These are phyloP conservation scores for Taphrina populina DNA, from an alignment of 1,139 yeast species.

Conservation along the genomic window DNA sequence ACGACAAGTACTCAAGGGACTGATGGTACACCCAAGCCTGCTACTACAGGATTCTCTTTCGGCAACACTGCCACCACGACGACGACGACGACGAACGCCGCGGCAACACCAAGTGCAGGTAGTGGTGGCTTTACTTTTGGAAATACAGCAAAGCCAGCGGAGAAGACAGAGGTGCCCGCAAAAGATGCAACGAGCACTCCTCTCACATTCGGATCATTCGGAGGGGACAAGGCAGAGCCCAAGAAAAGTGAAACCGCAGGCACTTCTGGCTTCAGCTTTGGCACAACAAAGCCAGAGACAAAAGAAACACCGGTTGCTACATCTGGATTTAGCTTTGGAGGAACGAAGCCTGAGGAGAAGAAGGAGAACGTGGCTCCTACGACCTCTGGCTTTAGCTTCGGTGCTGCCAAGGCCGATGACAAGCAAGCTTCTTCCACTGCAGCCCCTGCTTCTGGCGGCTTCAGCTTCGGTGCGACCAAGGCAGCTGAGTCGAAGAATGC, in stretches of 20 bases:
- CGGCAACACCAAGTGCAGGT: slow-evolving; percentile 4
- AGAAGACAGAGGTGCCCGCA: background rate
- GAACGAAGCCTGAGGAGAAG: slow-evolving; percentile 41
- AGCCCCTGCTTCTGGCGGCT: background rate
- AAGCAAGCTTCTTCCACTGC: background rate
- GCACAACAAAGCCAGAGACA: background rate
- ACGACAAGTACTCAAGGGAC: slow-evolving; percentile 39
- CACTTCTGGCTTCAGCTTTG: slow-evolving; percentile 31
- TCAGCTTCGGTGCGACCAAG: slow-evolving; percentile 37
- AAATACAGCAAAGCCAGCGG: slow-evolving; percentile 15
- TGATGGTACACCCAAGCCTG: slow-evolving; percentile 35
- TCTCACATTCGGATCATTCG: no score
- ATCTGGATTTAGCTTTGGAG: slow-evolving; percentile 33
- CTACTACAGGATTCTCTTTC: slow-evolving; percentile 36
- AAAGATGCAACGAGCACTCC: background rate
- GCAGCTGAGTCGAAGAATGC: slow-evolving; percentile 41
- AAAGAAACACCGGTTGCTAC: slow-evolving; percentile 1
- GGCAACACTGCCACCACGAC: slow-evolving; percentile 28
- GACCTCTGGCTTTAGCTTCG: slow-evolving; percentile 31
- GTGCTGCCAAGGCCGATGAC: slow-evolving; percentile 6
- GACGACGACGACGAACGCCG: background rate
- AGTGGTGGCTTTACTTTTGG: slow-evolving; percentile 24
- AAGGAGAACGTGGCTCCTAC: slow-evolving; percentile 35
- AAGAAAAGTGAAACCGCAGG: no score
- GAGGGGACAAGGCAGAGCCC: no score